Evolutionary conservation across 768 basidiomycete species (phyloP), one percentile per base, ranked within the genome.

Genomic region (Exidia glandulosa): DNA sequence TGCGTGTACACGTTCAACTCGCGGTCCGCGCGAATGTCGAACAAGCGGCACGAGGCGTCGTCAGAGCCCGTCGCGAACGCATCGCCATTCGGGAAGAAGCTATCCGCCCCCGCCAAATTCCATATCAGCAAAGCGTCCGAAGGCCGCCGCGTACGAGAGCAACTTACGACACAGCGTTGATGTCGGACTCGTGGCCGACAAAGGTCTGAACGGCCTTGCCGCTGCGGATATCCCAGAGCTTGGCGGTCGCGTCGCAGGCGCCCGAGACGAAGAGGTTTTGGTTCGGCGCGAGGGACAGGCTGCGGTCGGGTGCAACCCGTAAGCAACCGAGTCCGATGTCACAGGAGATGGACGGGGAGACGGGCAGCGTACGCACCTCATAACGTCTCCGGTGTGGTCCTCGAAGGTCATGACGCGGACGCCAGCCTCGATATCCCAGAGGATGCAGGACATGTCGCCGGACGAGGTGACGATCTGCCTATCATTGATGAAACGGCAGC

Each of bases 401-500:
- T 90, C 96, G 73, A 99, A 99, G 75, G 98, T 96, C 66, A 95
- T 89, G n/a, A 94, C 89, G 63, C 95, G 79, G 1, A 95, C 93
- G 64, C 95, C 96, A 29, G 93, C 92, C 74, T 99, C 95, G 62
- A 99, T 92, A 74, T 99, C 95, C 95, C 96, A 99, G 31, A 98
- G 81, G 94, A 99, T 98, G 73, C 95, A 99, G 32, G 95, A 96
- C 95, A 99, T 99, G 72, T 99, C 95, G 59, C 95, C 95, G 33
- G 94, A 97, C 67, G 85, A 87, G 34, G 95, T 99, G 63, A 99
- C 88, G 68, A 99, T 99, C 79, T 99, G 95, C 57, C 95, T 83
- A 75, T 99, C 95, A 68, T 93, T 98, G 78, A 99, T 86, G 77
- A 99, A 99, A 47, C 95, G 85, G 76, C 95, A 99, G 79, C 95